Conservation (phyloP, 441 rosid species). For the Melastoma candidum region DNA sequence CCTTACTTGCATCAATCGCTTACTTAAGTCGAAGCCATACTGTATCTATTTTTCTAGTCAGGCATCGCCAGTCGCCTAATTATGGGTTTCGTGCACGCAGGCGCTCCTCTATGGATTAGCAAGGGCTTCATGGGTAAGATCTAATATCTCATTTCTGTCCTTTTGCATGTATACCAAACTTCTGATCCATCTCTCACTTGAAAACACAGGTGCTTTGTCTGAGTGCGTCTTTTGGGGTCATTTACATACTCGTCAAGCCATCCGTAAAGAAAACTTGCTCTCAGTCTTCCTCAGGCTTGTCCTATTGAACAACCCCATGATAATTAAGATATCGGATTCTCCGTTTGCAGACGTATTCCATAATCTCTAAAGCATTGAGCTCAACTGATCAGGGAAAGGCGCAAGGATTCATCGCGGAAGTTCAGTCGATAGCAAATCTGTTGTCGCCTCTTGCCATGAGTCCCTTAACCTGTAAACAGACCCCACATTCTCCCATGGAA, state of each 20-base stretch:
- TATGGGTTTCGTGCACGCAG: slow-evolving; percentile 16
- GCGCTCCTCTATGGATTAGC: slow-evolving; percentile 44
- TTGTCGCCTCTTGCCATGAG: slow-evolving; percentile 47
- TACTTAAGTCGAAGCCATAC: slow-evolving; percentile 30
- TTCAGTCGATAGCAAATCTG: slow-evolving; percentile 38
- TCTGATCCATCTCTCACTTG: too few relatives aligned
- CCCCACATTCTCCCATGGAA: background rate
- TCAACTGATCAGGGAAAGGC: slow-evolving; percentile 40
- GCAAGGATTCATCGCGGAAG: slow-evolving; percentile 50
- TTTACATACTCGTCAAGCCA: slow-evolving; percentile 41
- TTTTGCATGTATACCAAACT: slow-evolving; percentile 2
- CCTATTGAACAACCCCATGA: background rate
- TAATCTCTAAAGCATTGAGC: slow-evolving; percentile 47
- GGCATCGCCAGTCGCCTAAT: background rate
- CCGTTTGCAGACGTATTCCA: slow-evolving; percentile 35
- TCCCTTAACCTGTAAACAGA: slow-evolving; percentile 36
- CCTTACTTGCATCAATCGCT: slow-evolving; percentile 40
- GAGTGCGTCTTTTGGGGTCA: slow-evolving; percentile 47
- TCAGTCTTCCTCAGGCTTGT: background rate
- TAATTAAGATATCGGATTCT: background rate
- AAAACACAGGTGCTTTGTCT: slow-evolving; percentile 38
- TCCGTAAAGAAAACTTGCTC: slow-evolving; percentile 21
- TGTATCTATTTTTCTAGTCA: too few relatives aligned
- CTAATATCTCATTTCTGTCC: background rate
- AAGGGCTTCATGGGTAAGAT: slow-evolving; percentile 48